These are phyloP conservation scores for Syzygium aromaticum DNA, from an alignment of 345 rosid species.

Conservation along the genomic window DNA sequence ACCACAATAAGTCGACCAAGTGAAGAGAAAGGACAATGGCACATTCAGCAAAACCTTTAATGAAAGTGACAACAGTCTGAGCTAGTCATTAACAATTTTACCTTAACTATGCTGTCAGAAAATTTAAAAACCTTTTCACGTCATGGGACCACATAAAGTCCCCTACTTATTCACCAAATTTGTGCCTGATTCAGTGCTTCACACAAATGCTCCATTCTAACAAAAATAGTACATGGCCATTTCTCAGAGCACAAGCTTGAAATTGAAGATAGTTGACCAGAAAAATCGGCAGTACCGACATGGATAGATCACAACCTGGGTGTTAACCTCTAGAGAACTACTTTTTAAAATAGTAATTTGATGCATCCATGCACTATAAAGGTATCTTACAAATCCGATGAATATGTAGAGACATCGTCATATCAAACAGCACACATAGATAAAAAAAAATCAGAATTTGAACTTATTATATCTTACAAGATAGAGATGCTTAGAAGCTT, in stretches of 20 bases:
- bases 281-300: neutral
- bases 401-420: neutral
- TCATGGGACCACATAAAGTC: neutral
- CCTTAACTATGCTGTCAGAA: neutral
- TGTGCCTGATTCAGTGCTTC: neutral
- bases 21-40: neutral
- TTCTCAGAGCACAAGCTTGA: neutral
- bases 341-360: neutral
- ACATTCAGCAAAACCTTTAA: neutral
- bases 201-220: neutral
- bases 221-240: neutral
- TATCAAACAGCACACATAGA: neutral
- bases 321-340: neutral
- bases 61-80: neutral
- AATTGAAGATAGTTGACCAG: neutral
- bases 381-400: neutral
- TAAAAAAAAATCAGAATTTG: neutral
- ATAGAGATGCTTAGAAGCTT: neutral
- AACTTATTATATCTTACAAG: neutral
- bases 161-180: neutral
- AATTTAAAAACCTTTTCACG: neutral
- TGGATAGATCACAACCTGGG: neutral
- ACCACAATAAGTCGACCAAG: neutral
- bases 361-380: neutral
- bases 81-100: neutral